These are phyloP conservation scores for Phoma sp. DNA, from an alignment of 2,329 filamentous ascomycete species.

Conservation along the genomic window DNA sequence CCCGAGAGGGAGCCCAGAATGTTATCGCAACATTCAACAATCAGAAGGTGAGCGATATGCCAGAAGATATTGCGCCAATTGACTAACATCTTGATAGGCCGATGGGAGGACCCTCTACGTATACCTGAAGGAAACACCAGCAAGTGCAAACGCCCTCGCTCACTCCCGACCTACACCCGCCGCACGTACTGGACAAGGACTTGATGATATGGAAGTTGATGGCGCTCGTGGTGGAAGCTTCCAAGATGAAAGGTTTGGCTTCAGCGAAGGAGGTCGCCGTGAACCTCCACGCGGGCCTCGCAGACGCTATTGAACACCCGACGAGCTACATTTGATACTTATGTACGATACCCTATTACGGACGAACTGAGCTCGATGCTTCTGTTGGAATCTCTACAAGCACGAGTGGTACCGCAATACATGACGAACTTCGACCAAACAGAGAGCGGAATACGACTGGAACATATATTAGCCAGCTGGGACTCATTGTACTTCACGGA, in stretches of 20 bases:
- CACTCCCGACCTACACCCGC: conserved; percentile 36
- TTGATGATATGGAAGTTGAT: conserved; percentile 53
- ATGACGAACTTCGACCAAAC: not conserved
- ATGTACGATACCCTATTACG: conserved; percentile 36
- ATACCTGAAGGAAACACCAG: conserved; percentile 64
- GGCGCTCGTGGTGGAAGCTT: conserved; percentile 44
- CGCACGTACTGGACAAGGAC: conserved; percentile 27
- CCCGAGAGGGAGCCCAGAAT: conserved; percentile 73
- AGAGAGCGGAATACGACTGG: not conserved
- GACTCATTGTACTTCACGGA: not conserved
- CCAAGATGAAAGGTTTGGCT: conserved; percentile 54
- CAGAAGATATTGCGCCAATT: not conserved
- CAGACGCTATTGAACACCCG: conserved; percentile 35
- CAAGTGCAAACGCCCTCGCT: conserved; percentile 31
- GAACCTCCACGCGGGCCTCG: conserved; percentile 43
- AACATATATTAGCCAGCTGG: too few species aligned
- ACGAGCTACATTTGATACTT: conserved; percentile 16
- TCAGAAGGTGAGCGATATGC: conserved; percentile 66
- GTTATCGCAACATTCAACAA: conserved; percentile 80
- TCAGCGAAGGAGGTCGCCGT: conserved; percentile 36
- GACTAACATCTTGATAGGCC: conserved; percentile 60
- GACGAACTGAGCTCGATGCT: conserved; percentile 1
- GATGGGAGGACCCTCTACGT: conserved; percentile 77
- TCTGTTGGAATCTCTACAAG: not conserved
- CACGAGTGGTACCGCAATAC: not conserved